Base-by-base conservation (phyloP, 192 early-diverging fungal species). In the Coemansia asiatica region DNA sequence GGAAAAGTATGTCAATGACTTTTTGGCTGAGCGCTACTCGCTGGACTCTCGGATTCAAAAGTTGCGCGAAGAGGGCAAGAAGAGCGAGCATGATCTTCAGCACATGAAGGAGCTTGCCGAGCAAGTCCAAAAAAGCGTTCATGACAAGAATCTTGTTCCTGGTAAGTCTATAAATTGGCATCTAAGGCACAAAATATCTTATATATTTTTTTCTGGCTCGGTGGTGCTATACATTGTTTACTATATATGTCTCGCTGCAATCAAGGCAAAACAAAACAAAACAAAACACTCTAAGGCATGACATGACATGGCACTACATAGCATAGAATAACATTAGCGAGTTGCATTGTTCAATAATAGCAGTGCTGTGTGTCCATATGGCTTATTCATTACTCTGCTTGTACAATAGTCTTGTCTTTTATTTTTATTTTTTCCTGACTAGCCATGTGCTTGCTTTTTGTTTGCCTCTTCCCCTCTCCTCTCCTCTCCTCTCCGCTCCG, bases 1-100 rank as follows among this genome's bases (percentile, higher is more conserved):
- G 74, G 95, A 98, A 69, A 93, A 95, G 71, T 85, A 95, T 72
- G 85, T 97, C 31, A 90, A 94, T 75, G 91, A 76, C 31, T 97
- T 91, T 76, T 72, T 97, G 28, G 71, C 79, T n/a, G 97, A 95
- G 44, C 71, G 78, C 0, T 90, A 90, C 68, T 86, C 85, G 7
- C 85, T 94, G 67, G 87, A 90, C 28, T 84, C 91, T 16, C 82
- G 85, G 25, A 83, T 92, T 8, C 76, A 89, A 40, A 94, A 97
- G 61, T 79, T 95, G 76, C 87, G 88, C 38, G 87, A 88, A 60
- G 82, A 87, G 61, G 86, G 86, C 8, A 84, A 73, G 54, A 92
- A 89, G 73, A 81, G 83, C 38, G 89, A 92, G 44, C 83, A 91
- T 60, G 93, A 96, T 44, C 69, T 97, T 26, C 69, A 87, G 12